These are phyloP conservation scores for Blastocystis sp. DNA, from an alignment of 352 stramenopile species.

Conservation along the genomic window DNA sequence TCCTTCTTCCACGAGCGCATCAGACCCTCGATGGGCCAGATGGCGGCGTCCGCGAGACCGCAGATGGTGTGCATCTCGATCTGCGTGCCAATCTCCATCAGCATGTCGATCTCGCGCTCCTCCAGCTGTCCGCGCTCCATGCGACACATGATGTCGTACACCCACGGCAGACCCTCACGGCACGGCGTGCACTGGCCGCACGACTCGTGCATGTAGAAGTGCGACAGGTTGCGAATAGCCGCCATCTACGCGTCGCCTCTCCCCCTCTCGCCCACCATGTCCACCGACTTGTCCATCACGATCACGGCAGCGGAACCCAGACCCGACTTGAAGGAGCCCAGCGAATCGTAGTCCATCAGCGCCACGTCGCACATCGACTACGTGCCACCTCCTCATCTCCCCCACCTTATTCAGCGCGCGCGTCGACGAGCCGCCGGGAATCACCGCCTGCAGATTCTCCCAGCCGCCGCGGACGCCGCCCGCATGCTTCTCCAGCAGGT, in stretches of 20 bases:
- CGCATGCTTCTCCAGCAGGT: constrained; percentile 96
- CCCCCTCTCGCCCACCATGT: constrained; percentile 99
- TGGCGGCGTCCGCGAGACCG: constrained; percentile 90
- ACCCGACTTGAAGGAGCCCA: constrained; percentile 84
- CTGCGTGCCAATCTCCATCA: constrained; percentile 90
- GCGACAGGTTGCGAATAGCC: constrained; percentile 87
- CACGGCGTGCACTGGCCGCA: constrained; percentile 98
- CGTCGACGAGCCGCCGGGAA: constrained; percentile 76
- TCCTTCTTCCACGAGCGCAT: constrained; percentile 96
- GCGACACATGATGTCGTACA: constrained; percentile 88
- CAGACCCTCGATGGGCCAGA: constrained; percentile 94
- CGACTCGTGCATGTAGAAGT: constrained; percentile 99
- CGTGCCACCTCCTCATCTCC: background rate
- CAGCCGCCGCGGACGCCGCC: constrained; percentile 92
- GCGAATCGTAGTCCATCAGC: constrained; percentile 98
- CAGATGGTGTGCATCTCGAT: constrained; percentile 99
- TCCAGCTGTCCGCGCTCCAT: constrained; percentile 94
- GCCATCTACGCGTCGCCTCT: constrained; percentile 96
- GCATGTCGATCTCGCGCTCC: constrained; percentile 93
- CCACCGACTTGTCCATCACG: constrained; percentile 96
- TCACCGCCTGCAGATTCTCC: constrained; percentile 94
- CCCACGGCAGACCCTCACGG: constrained; percentile 87
- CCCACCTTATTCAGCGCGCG: constrained; percentile 62
- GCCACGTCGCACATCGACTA: constrained; percentile 81
- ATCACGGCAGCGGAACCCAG: constrained; percentile 93